phyloP scores from a whole-genome alignment of 148 eudicot species.

The Rhododendron molle region DNA sequence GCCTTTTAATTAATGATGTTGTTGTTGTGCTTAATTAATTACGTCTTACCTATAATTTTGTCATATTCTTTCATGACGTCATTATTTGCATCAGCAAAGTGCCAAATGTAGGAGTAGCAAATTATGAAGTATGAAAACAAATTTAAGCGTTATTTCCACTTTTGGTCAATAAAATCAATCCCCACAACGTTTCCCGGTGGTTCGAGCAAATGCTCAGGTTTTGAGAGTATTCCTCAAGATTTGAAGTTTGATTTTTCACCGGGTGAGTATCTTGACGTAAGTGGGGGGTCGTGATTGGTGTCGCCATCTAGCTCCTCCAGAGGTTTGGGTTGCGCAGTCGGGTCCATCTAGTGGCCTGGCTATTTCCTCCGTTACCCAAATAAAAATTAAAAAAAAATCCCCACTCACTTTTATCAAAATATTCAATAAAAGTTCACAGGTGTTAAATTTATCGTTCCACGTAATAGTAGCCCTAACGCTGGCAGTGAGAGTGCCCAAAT shows the following conservation, averaged over 20 bases:
- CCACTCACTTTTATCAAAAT: not conserved
- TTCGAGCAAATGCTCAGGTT: too few relatives aligned
- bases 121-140: not conserved
- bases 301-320: too few relatives aligned
- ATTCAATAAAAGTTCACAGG: not conserved
- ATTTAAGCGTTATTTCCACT: not conserved
- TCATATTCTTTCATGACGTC: not conserved
- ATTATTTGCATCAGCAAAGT: not conserved
- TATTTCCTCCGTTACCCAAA: too few relatives aligned
- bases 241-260: too few relatives aligned
- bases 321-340: too few relatives aligned
- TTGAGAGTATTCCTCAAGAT: too few relatives aligned
- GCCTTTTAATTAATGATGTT: not conserved
- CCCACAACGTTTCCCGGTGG: too few relatives aligned
- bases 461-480: not conserved
- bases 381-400: too few relatives aligned
- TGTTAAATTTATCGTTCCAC: constrained; percentile 5
- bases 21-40: not conserved
- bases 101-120: not conserved
- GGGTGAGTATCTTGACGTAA: too few relatives aligned
- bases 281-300: too few relatives aligned
- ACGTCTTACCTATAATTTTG: not conserved
- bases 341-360: too few relatives aligned
- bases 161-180: too few relatives aligned
- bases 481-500: not conserved